These are phyloP conservation scores for Cladosporium sphaerospermum DNA, from an alignment of 2,329 filamentous ascomycete genomes.

Conservation along the genomic window DNA sequence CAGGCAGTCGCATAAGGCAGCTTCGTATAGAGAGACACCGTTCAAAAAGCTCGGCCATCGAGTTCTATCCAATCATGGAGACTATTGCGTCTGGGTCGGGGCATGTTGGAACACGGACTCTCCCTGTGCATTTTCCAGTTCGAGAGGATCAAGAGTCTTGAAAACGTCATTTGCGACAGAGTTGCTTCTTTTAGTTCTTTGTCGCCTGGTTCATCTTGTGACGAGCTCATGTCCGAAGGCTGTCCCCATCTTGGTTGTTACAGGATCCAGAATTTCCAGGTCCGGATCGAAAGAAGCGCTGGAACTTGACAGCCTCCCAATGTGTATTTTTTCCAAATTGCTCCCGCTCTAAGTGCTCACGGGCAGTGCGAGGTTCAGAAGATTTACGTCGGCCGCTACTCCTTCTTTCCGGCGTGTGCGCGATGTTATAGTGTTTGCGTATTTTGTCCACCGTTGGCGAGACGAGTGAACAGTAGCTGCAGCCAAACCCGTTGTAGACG, in stretches of 20 bases:
- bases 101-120: not conserved
- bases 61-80: not conserved
- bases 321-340: not conserved
- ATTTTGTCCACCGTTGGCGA: not conserved
- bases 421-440: not conserved
- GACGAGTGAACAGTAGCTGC: not conserved
- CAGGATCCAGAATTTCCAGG: not conserved
- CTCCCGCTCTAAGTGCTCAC: not conserved
- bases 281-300: not conserved
- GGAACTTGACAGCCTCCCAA: not conserved
- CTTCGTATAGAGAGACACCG: not conserved
- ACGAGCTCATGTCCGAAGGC: not conserved
- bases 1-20: not conserved
- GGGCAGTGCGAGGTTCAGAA: not conserved
- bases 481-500: not conserved
- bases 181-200: no score
- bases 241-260: not conserved
- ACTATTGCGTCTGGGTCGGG: not conserved
- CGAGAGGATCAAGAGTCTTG: not conserved
- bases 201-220: not conserved
- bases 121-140: not conserved
- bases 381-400: not conserved
- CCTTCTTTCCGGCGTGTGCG: not conserved
- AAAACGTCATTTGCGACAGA: not conserved
- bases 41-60: not conserved